Percentiles rank a stretch among this genome's conserved stretches.
Conservation (phyloP, 2,329 filamentous ascomycete species). For the Exophiala sideris region DNA sequence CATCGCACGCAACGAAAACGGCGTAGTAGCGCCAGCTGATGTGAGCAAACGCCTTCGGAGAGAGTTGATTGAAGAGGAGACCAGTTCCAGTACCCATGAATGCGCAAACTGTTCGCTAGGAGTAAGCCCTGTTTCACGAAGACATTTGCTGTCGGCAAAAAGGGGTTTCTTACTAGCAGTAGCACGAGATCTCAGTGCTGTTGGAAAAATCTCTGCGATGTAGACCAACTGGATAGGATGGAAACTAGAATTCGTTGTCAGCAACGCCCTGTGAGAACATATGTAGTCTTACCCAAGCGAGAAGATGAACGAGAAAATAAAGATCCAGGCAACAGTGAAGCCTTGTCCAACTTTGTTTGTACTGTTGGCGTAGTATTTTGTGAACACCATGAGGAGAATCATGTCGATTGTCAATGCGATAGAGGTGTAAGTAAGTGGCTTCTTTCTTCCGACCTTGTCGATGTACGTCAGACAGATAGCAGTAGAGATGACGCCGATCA, state of each 20-base stretch:
- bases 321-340: not conserved
- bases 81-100: slow-evolving; percentile 1
- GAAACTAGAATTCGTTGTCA: not conserved
- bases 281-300: not conserved
- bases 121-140: not conserved
- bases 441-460: slow-evolving; percentile 1
- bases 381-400: not conserved
- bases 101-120: not conserved
- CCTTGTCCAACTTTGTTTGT: not conserved
- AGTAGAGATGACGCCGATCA: not conserved
- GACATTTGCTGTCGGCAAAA: not conserved
- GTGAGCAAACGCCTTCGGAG: not conserved
- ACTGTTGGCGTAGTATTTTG: slow-evolving; percentile 1
- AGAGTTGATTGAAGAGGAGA: not conserved
- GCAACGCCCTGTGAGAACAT: not conserved
- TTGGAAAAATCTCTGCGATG: slow-evolving; percentile 1
- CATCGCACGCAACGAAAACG: slow-evolving; percentile 1
- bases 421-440: not conserved
- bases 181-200: not conserved
- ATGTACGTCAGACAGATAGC: slow-evolving; percentile 2
- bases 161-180: not conserved
- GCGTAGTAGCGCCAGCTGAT: slow-evolving; percentile 1
- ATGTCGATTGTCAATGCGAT: not conserved
- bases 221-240: not conserved
- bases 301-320: not conserved